Evolutionary conservation across 2,329 filamentous ascomycete species (phyloP), one percentile per base, ranked within the genome.

Genomic region (Colletotrichum orbiculare): DNA sequence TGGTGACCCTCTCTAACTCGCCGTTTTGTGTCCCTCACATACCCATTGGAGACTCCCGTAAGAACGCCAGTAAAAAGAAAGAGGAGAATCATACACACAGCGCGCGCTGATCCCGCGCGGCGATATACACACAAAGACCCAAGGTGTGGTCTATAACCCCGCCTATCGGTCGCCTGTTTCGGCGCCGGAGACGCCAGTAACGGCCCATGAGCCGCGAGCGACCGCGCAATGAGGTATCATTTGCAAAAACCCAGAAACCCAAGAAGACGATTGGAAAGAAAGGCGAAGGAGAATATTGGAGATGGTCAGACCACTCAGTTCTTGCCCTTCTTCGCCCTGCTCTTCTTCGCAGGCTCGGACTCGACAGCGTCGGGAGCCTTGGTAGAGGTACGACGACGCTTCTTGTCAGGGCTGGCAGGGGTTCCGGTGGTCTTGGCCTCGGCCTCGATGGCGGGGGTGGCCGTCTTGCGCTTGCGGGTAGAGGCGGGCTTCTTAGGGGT

Each of bases 371-470:
- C 85, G 35, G 78, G 78, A 45, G 79, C 83, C 81, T 89, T 89
- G 71, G 76, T 77, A 5, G 84, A 86, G 9, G 80, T 78, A 64
- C 87, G 79, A 77, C 88, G 85, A 70, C 87, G 82, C 85, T 89
- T 90, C 82, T 87, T 87, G 69, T 87, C 87, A 37, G 87, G 86
- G 74, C 84, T 87, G 60, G 81, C 81, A 34, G 83, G 81, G 37
- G 79, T 79, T 37, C 77, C 75, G 57, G 72, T 77, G 69, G 71
- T 81, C 59, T 74, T 74, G 37, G 72, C 71, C 46, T 71, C 71
- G 17, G 75, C 81, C 56, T 79, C 78, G 13, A 81, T 79, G n/a
- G 81, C 82, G 38, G 78, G 79, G 6, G 78, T 78, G 35, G 81
- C 79, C 17, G 81, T 82, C 85, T 87, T 87, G 67, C 85, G 83